A percentile compares a stretch with the other conserved stretches of the same genome.
These are phyloP conservation scores for Venustampulla echinocandica DNA, from an alignment of 495 filamentous ascomycete species.

Conservation along the genomic window DNA sequence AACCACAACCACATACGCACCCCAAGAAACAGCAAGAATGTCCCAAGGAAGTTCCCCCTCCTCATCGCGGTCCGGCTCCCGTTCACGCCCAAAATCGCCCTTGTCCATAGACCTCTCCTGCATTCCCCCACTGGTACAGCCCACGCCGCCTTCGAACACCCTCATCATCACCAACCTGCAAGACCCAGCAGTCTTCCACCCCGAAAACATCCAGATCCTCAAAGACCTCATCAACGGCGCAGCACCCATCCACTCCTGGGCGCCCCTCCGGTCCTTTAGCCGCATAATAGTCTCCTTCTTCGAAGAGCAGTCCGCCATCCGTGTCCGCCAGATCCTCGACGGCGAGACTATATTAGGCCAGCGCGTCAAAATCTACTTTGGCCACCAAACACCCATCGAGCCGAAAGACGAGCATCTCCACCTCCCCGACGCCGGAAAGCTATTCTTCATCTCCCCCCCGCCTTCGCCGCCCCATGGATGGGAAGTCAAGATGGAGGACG, in stretches of 20 bases:
- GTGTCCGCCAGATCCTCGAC: conserved; percentile 62
- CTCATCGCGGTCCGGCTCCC: conserved; percentile 14
- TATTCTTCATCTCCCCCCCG: conserved; percentile 95
- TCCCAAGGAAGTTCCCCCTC: conserved; percentile 14
- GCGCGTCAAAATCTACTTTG: conserved; percentile 78
- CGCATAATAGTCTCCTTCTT: conserved; percentile 88
- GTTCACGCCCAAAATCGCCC: conserved; percentile 34
- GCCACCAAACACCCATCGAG: conserved; percentile 54
- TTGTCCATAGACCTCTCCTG: conserved; percentile 75
- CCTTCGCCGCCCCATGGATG: conserved; percentile 88
- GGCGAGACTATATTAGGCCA: conserved; percentile 60
- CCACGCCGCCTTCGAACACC: conserved; percentile 82
- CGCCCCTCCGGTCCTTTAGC: conserved; percentile 83
- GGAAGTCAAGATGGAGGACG: conserved; percentile 81
- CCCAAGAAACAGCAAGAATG: too few relatives aligned
- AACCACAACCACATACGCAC: too few relatives aligned
- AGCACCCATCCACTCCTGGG: conserved; percentile 75
- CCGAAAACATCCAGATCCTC: conserved; percentile 66
- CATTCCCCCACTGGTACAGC: conserved; percentile 68
- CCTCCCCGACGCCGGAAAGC: conserved; percentile 76
- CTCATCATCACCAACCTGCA: conserved; percentile 87
- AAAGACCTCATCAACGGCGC: conserved; percentile 58
- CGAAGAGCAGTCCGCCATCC: conserved; percentile 61
- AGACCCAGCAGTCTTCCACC: conserved; percentile 68
- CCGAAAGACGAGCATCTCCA: conserved; percentile 61